phyloP scores from a whole-genome alignment of 768 basidiomycete species.

The Tulasnella sp. region DNA sequence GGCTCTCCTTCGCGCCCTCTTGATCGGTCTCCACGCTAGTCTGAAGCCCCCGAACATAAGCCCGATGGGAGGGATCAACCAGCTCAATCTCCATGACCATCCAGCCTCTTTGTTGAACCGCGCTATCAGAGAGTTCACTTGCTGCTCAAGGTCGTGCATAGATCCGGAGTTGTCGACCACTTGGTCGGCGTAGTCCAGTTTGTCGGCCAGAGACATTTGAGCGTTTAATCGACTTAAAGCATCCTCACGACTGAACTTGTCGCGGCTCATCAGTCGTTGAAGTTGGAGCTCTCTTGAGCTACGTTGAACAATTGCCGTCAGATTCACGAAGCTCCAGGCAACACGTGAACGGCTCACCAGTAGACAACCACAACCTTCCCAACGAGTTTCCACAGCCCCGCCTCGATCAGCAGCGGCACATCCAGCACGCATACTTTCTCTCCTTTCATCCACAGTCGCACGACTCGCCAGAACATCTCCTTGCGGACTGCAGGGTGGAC shows the following conservation, averaged over 20 bases:
- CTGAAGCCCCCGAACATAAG: constrained; percentile 19
- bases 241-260: constrained; percentile 49
- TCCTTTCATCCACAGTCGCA: constrained; percentile 65
- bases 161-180: constrained; percentile 86
- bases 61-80: constrained; percentile 35
- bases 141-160: constrained; percentile 47
- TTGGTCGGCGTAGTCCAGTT: constrained; percentile 72
- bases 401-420: constrained; percentile 86
- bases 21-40: constrained; percentile 9
- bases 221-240: constrained; percentile 66
- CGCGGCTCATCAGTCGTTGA: constrained; percentile 67
- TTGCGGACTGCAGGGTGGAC: constrained; percentile 80
- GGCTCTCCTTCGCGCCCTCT: constrained; percentile 2
- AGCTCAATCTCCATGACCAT: constrained; percentile 36
- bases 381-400: constrained; percentile 71
- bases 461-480: constrained; percentile 58
- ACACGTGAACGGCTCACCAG: constrained; percentile 44
- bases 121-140: constrained; percentile 36
- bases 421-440: constrained; percentile 74
- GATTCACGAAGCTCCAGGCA: neutral
- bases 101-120: constrained; percentile 29
- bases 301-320: neutral
- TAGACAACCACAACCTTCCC: constrained; percentile 82
- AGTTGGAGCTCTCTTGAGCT: constrained; percentile 80
- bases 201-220: constrained; percentile 68